Evolutionary conservation across 169 alveolate species (phyloP), one percentile per base, ranked within the genome.

Genomic region (Cyclospora cayetanensis): DNA sequence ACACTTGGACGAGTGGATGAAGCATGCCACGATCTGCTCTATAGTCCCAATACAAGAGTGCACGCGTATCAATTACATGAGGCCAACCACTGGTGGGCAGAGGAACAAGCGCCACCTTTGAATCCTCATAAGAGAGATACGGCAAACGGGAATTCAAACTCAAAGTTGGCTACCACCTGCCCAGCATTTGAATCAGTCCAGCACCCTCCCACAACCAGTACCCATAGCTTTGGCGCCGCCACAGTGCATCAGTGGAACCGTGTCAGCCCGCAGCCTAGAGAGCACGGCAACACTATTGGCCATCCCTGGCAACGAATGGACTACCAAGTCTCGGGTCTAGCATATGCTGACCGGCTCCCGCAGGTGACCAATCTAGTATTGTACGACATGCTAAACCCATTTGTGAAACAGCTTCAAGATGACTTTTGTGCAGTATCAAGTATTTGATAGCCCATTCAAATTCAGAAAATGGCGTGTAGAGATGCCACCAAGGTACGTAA

Each of bases 41-140:
- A 66, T 63, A 29, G 18, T 0, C 68, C 68, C 43, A 43, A 76
- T 25, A 46, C 86, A 76, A 43, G 86, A 7, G 86, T 76, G 18
- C 86, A 76, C 18, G 60, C 86, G 22, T 76, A 76, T 29, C 41
- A 66, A 18, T 43, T 76, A 7, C 42, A 76, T 66, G 86, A 76
- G 27, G 18, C 86, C n/a, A 76, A 76, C 34, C 86, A 76, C 46
- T 76, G 86, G 86, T 76, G 86, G 86, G 86, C 86, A 43, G 86
- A 76, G 31, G 12, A 37, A 4, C 27, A 22, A 20, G 27, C 25
- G 39, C 22, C 85, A 1, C 39, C 66, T n/a, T n/a, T n/a, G 3
- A 25, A 25, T 25, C 41, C 27, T 41, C 5, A 7, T 27, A 31
- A 37, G 27, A 34, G 50, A 25, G 86, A 11, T 4, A 7, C 27